Evolutionary conservation across 768 basidiomycete genomes (phyloP).

Genomic region (Suillus occidentalis): DNA sequence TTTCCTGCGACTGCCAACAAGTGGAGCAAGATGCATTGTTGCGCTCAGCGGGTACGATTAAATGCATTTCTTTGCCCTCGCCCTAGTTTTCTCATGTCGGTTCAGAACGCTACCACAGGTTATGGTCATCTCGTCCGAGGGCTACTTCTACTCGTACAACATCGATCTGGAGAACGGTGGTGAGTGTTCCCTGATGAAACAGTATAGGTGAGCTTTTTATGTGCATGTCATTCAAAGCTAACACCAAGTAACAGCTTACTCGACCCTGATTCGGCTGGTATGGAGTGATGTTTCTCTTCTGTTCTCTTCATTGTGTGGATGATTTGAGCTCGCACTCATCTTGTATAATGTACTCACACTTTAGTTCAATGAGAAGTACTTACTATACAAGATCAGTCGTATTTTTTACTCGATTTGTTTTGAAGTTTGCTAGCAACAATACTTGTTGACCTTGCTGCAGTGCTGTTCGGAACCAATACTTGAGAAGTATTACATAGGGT

Average conservation of each 20-base stretch:
- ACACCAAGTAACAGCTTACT: constrained; percentile 4
- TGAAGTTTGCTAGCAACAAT: background rate
- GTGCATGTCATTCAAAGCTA: background rate
- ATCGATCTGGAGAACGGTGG: constrained; percentile 97
- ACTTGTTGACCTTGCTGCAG: background rate
- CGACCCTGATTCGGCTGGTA: constrained; percentile 4
- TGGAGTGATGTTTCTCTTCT: background rate
- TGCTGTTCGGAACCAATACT: background rate
- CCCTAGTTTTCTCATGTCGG: background rate
- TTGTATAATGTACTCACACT: constrained; percentile 7
- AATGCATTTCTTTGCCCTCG: background rate
- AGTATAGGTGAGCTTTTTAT: constrained; percentile 61
- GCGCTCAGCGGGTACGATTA: constrained; percentile 73
- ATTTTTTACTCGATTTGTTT: background rate
- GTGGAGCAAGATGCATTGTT: constrained; percentile 81
- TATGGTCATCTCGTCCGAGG: constrained; percentile 95
- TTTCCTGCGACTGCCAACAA: constrained; percentile 76
- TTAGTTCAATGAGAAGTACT: constrained; percentile 1
- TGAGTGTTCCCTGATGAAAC: constrained; percentile 93
- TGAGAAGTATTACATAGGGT: background rate
- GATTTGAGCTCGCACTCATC: background rate
- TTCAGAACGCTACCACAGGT: constrained; percentile 89
- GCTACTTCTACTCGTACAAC: constrained; percentile 92
- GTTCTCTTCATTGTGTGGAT: background rate
- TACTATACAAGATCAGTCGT: background rate